Conservation (phyloP, 2,329 filamentous ascomycete genomes). For the Pyrenochaeta sp. region DNA sequence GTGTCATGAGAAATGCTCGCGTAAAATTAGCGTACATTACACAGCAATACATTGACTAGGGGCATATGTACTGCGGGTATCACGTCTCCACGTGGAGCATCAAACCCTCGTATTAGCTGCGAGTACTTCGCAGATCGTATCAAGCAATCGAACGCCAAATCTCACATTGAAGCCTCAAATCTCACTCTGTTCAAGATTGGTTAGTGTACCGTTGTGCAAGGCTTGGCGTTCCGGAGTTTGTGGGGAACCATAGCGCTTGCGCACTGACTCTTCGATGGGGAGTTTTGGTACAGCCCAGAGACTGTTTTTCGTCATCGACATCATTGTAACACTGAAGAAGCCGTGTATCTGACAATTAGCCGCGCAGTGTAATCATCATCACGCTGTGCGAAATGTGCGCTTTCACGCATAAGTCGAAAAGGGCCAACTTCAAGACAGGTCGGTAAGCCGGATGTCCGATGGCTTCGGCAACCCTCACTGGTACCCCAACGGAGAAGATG, state of each 20-base stretch:
- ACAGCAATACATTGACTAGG: constrained; percentile 5
- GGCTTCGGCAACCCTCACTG: constrained; percentile 28
- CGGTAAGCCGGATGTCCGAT: constrained; percentile 26
- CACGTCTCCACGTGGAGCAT: constrained; percentile 12
- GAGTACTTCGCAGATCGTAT: constrained; percentile 6
- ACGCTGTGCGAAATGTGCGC: constrained; percentile 7
- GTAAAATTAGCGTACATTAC: constrained; percentile 11
- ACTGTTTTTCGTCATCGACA: constrained; percentile 19
- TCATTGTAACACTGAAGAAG: constrained; percentile 14
- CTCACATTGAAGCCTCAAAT: constrained; percentile 21
- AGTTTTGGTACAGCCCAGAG: constrained; percentile 17
- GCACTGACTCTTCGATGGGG: constrained; percentile 10
- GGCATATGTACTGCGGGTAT: constrained; percentile 1
- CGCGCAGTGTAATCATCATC: constrained; percentile 24
- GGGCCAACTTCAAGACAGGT: constrained; percentile 15
- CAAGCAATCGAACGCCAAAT: not conserved
- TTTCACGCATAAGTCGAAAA: constrained; percentile 2
- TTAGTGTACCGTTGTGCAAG: constrained; percentile 19
- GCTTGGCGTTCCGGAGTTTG: constrained; percentile 37
- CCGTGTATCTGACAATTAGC: constrained; percentile 18
- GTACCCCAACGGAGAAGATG: constrained; percentile 29
- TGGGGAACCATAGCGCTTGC: constrained; percentile 43
- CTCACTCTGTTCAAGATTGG: constrained; percentile 1
- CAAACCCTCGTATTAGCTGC: constrained; percentile 1
- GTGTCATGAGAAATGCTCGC: constrained; percentile 20